These are phyloP conservation scores for Kwoniella mangroviensis DNA, from an alignment of 768 basidiomycete species.

Conservation along the genomic window DNA sequence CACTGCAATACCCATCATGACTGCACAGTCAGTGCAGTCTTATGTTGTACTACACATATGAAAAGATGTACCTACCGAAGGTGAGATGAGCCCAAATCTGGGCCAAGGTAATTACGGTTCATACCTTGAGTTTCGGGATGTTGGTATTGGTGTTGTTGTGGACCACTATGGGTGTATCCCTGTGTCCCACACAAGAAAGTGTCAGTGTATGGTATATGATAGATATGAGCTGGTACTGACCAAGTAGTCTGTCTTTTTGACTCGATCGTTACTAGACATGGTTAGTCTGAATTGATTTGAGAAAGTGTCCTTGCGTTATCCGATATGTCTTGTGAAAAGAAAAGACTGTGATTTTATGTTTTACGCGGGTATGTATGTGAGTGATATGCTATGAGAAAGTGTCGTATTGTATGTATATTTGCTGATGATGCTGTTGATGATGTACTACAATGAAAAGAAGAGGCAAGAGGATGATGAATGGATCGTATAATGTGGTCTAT, in stretches of 20 bases:
- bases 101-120: constrained; percentile 29
- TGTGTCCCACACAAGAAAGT: neutral
- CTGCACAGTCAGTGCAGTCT: neutral
- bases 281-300: neutral
- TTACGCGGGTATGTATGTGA: no score
- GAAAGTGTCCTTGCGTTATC: constrained; percentile 4
- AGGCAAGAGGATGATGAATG: neutral
- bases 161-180: constrained; percentile 23
- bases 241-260: constrained; percentile 23
- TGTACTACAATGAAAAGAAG: constrained; percentile 2
- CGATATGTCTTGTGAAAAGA: neutral
- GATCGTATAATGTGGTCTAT: neutral
- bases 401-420: neutral
- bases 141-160: constrained; percentile 12
- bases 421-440: neutral
- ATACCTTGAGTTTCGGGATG: constrained; percentile 24
- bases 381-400: neutral
- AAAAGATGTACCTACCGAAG: constrained; percentile 18
- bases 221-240: neutral
- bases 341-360: neutral
- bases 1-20: constrained; percentile 9
- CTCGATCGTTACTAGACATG: constrained; percentile 19
- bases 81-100: constrained; percentile 15
- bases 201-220: neutral
- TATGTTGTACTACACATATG: neutral